Conservation (phyloP, 345 rosid genomes). For the Trapa incisa region DNA sequence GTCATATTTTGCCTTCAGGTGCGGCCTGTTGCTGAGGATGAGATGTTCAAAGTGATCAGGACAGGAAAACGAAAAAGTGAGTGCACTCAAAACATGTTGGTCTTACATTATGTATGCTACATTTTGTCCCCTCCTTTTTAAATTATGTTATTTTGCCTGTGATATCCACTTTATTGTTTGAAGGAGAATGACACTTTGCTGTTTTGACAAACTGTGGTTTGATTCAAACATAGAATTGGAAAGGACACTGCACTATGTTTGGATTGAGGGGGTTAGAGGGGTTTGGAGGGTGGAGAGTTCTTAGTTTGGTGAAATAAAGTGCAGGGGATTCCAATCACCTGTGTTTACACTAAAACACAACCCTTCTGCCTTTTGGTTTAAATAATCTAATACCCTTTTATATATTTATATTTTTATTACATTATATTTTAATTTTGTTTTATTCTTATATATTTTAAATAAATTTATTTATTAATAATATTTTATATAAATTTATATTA, state of each 20-base stretch:
- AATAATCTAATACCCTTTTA: too few species aligned
- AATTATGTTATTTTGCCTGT: neutral
- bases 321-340: too few species aligned
- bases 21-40: conserved; percentile 98
- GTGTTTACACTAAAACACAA: too few species aligned
- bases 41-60: conserved; percentile 86
- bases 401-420: too few species aligned
- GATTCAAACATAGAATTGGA: neutral
- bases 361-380: too few species aligned
- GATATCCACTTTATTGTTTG: neutral
- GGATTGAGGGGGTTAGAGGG: too few species aligned
- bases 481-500: too few species aligned
- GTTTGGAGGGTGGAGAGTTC: too few species aligned
- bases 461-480: too few species aligned
- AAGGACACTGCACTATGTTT: neutral
- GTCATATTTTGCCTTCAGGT: conserved; percentile 35
- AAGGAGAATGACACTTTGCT: neutral
- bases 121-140: neutral
- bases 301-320: too few species aligned
- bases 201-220: neutral
- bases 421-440: too few species aligned
- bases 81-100: conserved; percentile 7
- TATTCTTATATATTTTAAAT: too few species aligned
- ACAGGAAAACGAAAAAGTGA: conserved; percentile 83
- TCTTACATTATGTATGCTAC: neutral